A percentile compares a stretch with the other conserved stretches of the same genome.
Evolutionary conservation across 2,329 filamentous ascomycete species (phyloP).

Genomic region (Apiospora saccharicola): DNA sequence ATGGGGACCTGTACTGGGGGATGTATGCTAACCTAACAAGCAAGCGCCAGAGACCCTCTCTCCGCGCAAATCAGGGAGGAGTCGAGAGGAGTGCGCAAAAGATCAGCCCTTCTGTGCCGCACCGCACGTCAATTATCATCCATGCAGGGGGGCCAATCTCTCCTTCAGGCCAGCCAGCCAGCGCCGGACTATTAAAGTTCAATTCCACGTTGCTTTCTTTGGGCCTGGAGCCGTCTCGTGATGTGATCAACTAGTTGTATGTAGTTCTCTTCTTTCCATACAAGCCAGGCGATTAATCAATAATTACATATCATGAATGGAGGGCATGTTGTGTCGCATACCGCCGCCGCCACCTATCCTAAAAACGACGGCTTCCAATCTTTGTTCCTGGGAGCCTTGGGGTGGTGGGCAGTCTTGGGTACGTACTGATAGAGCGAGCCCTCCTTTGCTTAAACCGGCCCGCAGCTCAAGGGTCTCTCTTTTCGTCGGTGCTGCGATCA

Average conservation of each 20-base stretch:
- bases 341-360: slow-evolving; percentile 5
- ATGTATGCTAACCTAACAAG: neutral
- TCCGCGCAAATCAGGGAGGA: slow-evolving; percentile 8
- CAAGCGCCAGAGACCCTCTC: neutral
- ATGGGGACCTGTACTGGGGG: slow-evolving; percentile 16
- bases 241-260: neutral
- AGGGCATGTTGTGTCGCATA: neutral
- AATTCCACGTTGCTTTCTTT: neutral
- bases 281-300: neutral
- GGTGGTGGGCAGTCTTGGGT: neutral
- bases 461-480: neutral
- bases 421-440: neutral
- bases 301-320: neutral
- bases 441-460: slow-evolving; percentile 10
- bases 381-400: neutral
- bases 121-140: neutral
- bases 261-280: neutral
- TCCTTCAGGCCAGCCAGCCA: slow-evolving; percentile 1
- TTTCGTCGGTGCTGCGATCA: neutral
- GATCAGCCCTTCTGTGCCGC: slow-evolving; percentile 10
- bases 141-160: slow-evolving; percentile 3
- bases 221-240: neutral
- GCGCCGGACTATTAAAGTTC: neutral
- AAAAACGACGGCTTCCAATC: neutral
- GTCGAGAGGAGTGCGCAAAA: slow-evolving; percentile 13